Evolutionary conservation across 495 filamentous ascomycete species (phyloP).

Genomic region (Aspergillus olivimuriae): DNA sequence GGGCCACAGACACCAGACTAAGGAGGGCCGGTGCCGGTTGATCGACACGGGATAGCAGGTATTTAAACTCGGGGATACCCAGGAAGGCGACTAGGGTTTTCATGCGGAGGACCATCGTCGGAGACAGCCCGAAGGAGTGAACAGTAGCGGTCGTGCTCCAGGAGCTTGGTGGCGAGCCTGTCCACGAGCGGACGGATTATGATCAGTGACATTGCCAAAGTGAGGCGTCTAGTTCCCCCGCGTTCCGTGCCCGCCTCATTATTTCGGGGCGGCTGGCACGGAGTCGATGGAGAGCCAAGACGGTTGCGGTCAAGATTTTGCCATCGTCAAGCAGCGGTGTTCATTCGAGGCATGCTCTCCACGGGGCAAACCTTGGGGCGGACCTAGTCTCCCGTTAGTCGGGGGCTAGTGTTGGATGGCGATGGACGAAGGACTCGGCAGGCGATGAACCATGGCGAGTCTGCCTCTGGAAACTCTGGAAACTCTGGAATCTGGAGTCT

Average conservation of each 20-base stretch:
- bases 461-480: no score
- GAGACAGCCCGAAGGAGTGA: neutral
- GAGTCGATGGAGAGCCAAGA: slow-evolving; percentile 7
- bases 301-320: slow-evolving; percentile 4
- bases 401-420: neutral
- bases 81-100: neutral
- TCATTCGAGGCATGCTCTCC: slow-evolving; percentile 5
- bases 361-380: neutral
- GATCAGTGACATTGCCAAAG: neutral
- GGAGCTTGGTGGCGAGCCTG: neutral
- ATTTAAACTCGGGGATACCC: slow-evolving; percentile 6
- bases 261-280: slow-evolving; percentile 7
- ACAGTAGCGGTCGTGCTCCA: slow-evolving; percentile 1
- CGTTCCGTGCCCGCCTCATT: slow-evolving; percentile 14
- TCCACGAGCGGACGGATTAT: neutral
- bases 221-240: slow-evolving; percentile 3
- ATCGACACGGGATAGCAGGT: slow-evolving; percentile 2
- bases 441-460: no score
- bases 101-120: neutral
- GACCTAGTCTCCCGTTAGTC: neutral
- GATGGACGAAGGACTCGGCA: neutral
- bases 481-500: no score
- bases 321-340: slow-evolving; percentile 10
- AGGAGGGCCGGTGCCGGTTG: neutral
- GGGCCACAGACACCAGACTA: neutral